Evolutionary conservation across 208 protist genomes (phyloP).

Genomic region (Wallacemonas sp.): DNA sequence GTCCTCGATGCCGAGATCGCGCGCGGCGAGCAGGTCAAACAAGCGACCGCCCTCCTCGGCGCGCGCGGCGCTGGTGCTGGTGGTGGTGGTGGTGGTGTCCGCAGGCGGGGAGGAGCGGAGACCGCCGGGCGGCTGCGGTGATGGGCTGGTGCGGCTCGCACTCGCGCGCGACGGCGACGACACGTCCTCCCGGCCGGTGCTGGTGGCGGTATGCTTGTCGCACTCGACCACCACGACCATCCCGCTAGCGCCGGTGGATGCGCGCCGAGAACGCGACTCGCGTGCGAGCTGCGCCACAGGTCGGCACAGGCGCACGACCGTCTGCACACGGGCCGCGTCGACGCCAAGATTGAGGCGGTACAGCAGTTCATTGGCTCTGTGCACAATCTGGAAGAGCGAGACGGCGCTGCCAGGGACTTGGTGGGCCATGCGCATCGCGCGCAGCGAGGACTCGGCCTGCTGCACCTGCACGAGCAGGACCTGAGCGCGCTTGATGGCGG

Average conservation of each 20-base stretch:
- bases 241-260: background rate
- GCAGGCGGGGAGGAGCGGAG: too few relatives aligned
- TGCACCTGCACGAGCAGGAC: conserved; percentile 50
- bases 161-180: background rate
- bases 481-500: conserved; percentile 40
- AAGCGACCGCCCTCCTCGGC: background rate
- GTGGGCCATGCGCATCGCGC: conserved; percentile 24
- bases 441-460: conserved; percentile 40
- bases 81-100: too few relatives aligned
- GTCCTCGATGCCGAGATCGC: conserved; percentile 18
- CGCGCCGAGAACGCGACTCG: conserved; percentile 1
- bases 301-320: conserved; percentile 20
- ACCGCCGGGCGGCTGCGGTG: background rate
- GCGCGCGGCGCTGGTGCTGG: background rate
- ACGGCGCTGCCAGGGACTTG: conserved; percentile 35
- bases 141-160: background rate
- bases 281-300: conserved; percentile 8
- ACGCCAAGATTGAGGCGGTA: conserved; percentile 39
- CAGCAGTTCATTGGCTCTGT: conserved; percentile 68
- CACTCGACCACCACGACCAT: background rate
- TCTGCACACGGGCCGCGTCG: conserved; percentile 25
- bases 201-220: too few relatives aligned
- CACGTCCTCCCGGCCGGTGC: too few relatives aligned
- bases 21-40: conserved; percentile 22
- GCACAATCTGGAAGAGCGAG: conserved; percentile 57